Evolutionary conservation across 75 land plant species (phyloP).

Genomic region (Isoetes taiwanensis): DNA sequence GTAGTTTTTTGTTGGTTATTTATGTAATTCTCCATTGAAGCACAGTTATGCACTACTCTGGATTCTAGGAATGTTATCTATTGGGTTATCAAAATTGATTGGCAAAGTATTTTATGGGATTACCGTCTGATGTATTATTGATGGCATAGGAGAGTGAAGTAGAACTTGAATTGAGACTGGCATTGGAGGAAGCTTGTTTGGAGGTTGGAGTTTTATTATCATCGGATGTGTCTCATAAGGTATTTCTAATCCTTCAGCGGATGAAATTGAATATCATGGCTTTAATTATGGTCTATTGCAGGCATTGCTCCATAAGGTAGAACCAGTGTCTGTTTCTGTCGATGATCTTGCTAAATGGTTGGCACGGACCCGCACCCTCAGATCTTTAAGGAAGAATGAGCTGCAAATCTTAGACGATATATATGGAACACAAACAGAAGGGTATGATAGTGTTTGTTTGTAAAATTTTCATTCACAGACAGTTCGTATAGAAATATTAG

Average conservation of each 20-base stretch:
- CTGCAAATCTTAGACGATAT: no score
- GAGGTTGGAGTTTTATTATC: slow-evolving; percentile 20
- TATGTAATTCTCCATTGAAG: no score
- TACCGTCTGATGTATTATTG: no score
- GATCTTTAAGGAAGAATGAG: neutral
- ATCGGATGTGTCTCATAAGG: slow-evolving; percentile 8
- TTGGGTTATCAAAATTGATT: no score
- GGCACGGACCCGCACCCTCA: neutral
- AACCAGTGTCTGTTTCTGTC: neutral
- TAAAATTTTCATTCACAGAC: neutral
- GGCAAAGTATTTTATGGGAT: no score
- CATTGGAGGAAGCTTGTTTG: slow-evolving; percentile 24
- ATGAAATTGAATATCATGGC: neutral
- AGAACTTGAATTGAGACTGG: slow-evolving; percentile 21
- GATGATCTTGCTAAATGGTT: neutral
- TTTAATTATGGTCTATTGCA: neutral
- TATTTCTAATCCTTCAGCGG: neutral
- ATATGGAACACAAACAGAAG: neutral
- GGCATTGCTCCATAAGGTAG: neutral
- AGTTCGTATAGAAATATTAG: neutral
- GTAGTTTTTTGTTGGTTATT: no score
- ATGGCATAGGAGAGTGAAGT: slow-evolving; percentile 35
- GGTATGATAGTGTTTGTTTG: neutral
- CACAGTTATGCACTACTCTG: no score
- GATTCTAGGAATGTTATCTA: no score